A percentile compares a stretch with the other conserved stretches of the same genome.
phyloP scores from a whole-genome alignment of 169 alveolate species.

The Plasmodium falciparum region DNA sequence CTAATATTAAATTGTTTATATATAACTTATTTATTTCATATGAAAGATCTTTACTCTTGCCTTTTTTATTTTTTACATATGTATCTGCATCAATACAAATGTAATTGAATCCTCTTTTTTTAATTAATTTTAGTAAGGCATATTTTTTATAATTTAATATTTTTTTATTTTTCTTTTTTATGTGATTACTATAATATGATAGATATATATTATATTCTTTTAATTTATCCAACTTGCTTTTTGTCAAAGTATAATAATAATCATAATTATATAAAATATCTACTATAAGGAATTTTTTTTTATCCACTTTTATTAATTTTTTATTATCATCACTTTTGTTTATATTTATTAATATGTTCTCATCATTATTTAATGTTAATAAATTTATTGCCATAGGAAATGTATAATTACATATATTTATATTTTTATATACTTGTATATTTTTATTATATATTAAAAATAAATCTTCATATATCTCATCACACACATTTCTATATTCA shows the following conservation, averaged over 20 bases:
- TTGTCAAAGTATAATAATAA: slow-evolving; percentile 51
- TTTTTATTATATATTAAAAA: slow-evolving; percentile 27
- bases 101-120: slow-evolving; percentile 47
- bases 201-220: slow-evolving; percentile 32
- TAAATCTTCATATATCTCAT: slow-evolving; percentile 53
- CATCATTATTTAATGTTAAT: slow-evolving; percentile 29
- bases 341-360: neutral
- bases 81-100: slow-evolving; percentile 69
- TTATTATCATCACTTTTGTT: neutral
- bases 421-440: slow-evolving; percentile 44
- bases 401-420: slow-evolving; percentile 42
- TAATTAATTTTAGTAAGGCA: slow-evolving; percentile 20
- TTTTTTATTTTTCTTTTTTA: slow-evolving; percentile 46
- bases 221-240: neutral
- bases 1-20: slow-evolving; percentile 59
- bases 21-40: slow-evolving; percentile 38
- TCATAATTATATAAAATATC: slow-evolving; percentile 63
- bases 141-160: slow-evolving; percentile 53
- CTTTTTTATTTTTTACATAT: slow-evolving; percentile 69
- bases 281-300: slow-evolving; percentile 36
- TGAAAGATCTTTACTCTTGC: neutral
- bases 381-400: slow-evolving; percentile 72
- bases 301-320: slow-evolving; percentile 10
- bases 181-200: slow-evolving; percentile 52
- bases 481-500: slow-evolving; percentile 28